Base-by-base conservation (phyloP, 148 eudicot genomes). In the Chenopodium album region DNA sequence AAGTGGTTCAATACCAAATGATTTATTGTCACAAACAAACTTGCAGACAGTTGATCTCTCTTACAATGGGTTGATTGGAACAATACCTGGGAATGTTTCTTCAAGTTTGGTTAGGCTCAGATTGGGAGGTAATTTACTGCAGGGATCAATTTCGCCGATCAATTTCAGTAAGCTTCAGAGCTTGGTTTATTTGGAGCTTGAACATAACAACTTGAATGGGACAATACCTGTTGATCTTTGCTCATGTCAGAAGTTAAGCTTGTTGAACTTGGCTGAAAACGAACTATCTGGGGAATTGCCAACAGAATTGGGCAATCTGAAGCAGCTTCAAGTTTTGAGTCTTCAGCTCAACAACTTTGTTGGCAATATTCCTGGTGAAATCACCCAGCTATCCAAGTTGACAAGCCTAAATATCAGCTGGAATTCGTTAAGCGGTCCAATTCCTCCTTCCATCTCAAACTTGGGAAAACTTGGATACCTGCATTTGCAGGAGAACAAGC, bases 161-260 rank as follows among this genome's bases (percentile, higher is more conserved):
- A 79, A 88, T 14, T 91, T 90, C 31, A 78, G 76, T 31, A 76
- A 60, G 52, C 89, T 87, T 79, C 78, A 16, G 14, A 82, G 76
- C 5, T 78, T 95, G 86, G 87, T 74, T 13, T 95, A 95, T 84
- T 88, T 93, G 81, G 97, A 95, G 85, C 73, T 95, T 67, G 91
- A 88, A 17, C 66, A 81, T 78, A 95, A 93, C 73, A 69, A 0
- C 9, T 85, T 95, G 83, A 84, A 4, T 28, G 98, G 97, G 26
- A 1, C 70, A 34, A 85, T 95, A 62, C 98, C 97, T 72, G 37
- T 87, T n/a, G 85, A 82, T 47, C 64, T 95, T 78, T 88, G 93
- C 64, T 71, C 76, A 19, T 95, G 93, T 78, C 77, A 72, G 32
- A 86, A 50, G 0, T 79, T 95, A 83, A 85, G 87, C 29, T 84